Evolutionary conservation across 1,284 basidiomycete genomes (phyloP).

Genomic region (Gymnopus androsaceus): DNA sequence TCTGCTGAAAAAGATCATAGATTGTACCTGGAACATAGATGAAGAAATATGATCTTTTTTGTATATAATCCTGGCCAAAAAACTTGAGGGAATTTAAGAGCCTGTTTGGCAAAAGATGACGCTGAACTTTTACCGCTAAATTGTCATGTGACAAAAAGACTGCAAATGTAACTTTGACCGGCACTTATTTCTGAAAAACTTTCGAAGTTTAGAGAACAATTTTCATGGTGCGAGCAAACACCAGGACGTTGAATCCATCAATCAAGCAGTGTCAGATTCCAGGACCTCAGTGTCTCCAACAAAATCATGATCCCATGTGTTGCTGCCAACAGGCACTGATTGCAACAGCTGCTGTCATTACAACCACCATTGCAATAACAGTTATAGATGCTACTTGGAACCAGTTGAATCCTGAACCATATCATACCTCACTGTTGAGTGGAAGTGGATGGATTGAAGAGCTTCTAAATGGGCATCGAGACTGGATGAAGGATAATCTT

Average conservation of each 20-base stretch:
- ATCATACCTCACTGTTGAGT: conserved; percentile 3
- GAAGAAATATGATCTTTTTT: too few relatives aligned
- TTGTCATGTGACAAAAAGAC: not conserved
- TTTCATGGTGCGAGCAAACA: not conserved
- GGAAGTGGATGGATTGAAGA: conserved; percentile 8
- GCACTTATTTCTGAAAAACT: not conserved
- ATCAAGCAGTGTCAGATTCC: not conserved
- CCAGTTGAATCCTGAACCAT: not conserved
- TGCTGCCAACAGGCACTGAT: not conserved
- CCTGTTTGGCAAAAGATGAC: too few relatives aligned
- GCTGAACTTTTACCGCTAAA: not conserved
- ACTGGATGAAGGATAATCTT: conserved; percentile 1
- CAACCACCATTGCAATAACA: not conserved
- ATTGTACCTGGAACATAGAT: too few relatives aligned
- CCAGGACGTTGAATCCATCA: not conserved
- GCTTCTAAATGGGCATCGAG: conserved; percentile 5
- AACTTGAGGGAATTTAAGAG: too few relatives aligned
- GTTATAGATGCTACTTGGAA: not conserved
- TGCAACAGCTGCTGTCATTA: not conserved
- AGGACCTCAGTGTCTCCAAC: not conserved
- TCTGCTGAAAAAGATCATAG: too few relatives aligned
- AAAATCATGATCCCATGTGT: not conserved
- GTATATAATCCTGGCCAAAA: too few relatives aligned
- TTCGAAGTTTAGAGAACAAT: not conserved
- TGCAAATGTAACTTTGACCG: too few relatives aligned